These are phyloP conservation scores for Globisporangium nagaii DNA, from an alignment of 352 stramenopile genomes.

Conservation along the genomic window DNA sequence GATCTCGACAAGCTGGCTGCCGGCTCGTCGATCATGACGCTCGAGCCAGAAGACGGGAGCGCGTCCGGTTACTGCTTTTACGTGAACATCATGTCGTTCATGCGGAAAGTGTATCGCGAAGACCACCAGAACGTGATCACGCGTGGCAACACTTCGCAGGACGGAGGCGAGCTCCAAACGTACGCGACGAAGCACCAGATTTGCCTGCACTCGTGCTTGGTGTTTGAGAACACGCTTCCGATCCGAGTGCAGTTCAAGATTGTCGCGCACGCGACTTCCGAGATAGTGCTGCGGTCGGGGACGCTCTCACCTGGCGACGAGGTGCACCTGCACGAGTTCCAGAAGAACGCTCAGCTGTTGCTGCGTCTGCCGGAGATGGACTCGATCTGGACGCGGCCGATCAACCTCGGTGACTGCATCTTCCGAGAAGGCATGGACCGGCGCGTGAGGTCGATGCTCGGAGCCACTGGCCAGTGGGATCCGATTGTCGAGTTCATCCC, in stretches of 20 bases:
- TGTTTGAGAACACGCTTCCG: constrained; percentile 86
- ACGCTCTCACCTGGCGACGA: constrained; percentile 81
- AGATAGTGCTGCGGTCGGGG: constrained; percentile 42
- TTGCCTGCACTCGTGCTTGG: constrained; percentile 70
- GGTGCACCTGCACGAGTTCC: constrained; percentile 78
- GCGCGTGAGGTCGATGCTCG: constrained; percentile 56
- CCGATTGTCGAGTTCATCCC: constrained; percentile 72
- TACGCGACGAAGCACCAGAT: constrained; percentile 89
- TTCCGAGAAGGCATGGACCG: constrained; percentile 74
- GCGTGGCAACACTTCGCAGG: constrained; percentile 39
- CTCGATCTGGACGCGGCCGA: constrained; percentile 69
- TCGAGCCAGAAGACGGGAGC: constrained; percentile 56
- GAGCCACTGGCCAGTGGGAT: constrained; percentile 43
- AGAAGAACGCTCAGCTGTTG: constrained; percentile 63
- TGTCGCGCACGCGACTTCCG: constrained; percentile 19
- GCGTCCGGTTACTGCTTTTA: constrained; percentile 78
- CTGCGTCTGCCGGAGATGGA: constrained; percentile 83
- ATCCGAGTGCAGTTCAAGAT: constrained; percentile 85
- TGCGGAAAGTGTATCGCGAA: constrained; percentile 87
- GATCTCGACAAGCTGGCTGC: constrained; percentile 57
- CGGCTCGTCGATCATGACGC: constrained; percentile 59
- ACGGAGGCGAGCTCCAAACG: constrained; percentile 48
- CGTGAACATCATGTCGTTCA: constrained; percentile 74
- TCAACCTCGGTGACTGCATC: constrained; percentile 77
- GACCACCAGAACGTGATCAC: constrained; percentile 74